Evolutionary conservation across 257 asterid species (phyloP).

Genomic region (Solanum pennellii): DNA sequence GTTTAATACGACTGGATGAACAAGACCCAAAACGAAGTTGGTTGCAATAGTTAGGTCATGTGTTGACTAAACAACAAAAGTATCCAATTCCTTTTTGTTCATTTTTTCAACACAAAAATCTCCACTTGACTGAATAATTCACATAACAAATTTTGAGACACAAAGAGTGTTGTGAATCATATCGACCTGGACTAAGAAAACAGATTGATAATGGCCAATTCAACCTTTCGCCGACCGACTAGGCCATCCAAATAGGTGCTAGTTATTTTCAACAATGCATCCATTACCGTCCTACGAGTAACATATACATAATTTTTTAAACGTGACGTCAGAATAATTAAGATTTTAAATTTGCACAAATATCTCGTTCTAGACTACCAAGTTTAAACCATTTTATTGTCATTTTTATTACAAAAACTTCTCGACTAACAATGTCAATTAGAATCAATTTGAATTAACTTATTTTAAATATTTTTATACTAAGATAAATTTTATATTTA

Average conservation of each 20-base stretch:
- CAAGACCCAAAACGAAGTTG: background rate
- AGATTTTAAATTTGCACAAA: too few species aligned
- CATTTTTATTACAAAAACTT: too few species aligned
- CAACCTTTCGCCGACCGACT: background rate
- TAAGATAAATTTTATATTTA: too few species aligned
- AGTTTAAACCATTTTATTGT: too few species aligned
- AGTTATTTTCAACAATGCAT: too few species aligned
- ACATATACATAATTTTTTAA: too few species aligned
- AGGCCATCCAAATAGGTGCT: background rate
- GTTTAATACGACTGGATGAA: background rate
- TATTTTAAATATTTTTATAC: too few species aligned
- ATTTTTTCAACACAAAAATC: background rate
- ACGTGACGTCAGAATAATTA: too few species aligned
- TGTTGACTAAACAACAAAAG: background rate
- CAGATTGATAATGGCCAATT: background rate
- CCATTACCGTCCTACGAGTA: too few species aligned
- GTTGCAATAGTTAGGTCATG: background rate
- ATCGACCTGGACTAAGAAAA: background rate
- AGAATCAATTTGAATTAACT: rapidly evolving
- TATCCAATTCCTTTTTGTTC: background rate
- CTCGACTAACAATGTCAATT: too few species aligned
- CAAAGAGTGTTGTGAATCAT: background rate
- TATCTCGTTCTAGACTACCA: too few species aligned
- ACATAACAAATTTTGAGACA: background rate
- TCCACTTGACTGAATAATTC: background rate